A percentile compares a stretch with the other conserved stretches of the same genome.
These are phyloP conservation scores for Neolentinus lepideus DNA, from an alignment of 1,284 basidiomycete genomes.

Conservation along the genomic window DNA sequence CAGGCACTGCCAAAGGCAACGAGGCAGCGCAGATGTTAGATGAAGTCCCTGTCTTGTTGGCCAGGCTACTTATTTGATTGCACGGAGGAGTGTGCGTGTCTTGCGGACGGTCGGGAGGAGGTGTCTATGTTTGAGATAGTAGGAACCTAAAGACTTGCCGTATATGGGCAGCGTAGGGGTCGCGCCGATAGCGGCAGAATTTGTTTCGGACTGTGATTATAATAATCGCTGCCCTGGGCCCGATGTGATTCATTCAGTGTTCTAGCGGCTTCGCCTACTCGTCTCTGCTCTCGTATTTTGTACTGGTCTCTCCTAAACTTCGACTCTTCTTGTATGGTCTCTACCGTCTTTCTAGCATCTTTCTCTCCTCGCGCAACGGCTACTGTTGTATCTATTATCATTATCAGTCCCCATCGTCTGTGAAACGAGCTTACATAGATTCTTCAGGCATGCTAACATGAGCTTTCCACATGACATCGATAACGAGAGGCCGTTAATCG, in stretches of 20 bases:
- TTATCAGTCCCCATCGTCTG: slow-evolving; percentile 10
- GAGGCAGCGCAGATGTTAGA: background rate
- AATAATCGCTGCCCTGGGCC: background rate
- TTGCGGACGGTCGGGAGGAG: background rate
- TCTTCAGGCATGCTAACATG: slow-evolving; percentile 24
- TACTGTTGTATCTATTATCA: slow-evolving; percentile 4
- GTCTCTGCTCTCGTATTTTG: slow-evolving; percentile 3
- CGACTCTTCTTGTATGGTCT: slow-evolving; percentile 11
- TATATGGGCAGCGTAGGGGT: background rate
- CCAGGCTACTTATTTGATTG: background rate
- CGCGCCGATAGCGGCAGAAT: background rate
- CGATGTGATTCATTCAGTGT: background rate
- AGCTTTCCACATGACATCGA: slow-evolving; percentile 40
- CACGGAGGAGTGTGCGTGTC: background rate
- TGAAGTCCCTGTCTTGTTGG: background rate
- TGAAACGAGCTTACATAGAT: slow-evolving; percentile 16
- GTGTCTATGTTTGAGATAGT: background rate
- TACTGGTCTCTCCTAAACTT: slow-evolving; percentile 8
- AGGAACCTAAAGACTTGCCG: background rate
- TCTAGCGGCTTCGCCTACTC: background rate
- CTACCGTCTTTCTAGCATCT: slow-evolving; percentile 12
- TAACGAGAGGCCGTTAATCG: slow-evolving; percentile 45
- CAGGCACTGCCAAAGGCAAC: background rate
- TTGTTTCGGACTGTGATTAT: background rate
- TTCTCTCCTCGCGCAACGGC: background rate